Percentiles rank a stretch among this genome's conserved stretches.
Conservation (phyloP, 202 grass and related monocot species). For the Panicum virgatum region DNA sequence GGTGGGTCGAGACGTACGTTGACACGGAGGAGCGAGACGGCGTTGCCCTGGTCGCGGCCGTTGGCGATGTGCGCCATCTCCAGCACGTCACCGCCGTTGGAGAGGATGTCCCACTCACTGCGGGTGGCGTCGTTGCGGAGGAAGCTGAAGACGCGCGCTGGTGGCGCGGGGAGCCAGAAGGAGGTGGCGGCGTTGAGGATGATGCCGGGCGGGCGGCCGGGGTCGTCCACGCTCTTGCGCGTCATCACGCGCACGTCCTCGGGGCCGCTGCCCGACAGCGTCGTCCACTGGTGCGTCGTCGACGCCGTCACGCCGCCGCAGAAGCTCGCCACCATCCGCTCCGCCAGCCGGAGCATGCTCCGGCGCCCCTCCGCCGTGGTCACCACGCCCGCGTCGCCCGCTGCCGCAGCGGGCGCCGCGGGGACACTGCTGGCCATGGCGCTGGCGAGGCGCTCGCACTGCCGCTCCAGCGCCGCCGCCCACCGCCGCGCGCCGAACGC, state of each 20-base stretch:
- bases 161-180: slow-evolving; percentile 75
- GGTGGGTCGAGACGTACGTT: slow-evolving; percentile 49
- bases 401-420: background rate
- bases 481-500: slow-evolving; percentile 85
- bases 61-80: slow-evolving; percentile 95
- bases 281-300: slow-evolving; percentile 89
- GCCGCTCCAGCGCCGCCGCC: slow-evolving; percentile 66
- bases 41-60: slow-evolving; percentile 81
- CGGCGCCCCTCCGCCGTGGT: slow-evolving; percentile 69
- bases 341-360: slow-evolving; percentile 88
- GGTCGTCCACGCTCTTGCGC: slow-evolving; percentile 79
- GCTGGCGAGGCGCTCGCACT: slow-evolving; percentile 79
- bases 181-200: slow-evolving; percentile 90
- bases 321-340: slow-evolving; percentile 91
- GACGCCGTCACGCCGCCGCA: slow-evolving; percentile 83
- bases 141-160: slow-evolving; percentile 65
- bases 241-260: slow-evolving; percentile 91
- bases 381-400: slow-evolving; percentile 48
- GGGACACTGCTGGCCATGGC: slow-evolving; percentile 58
- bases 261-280: slow-evolving; percentile 68
- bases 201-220: slow-evolving; percentile 76
- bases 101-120: slow-evolving; percentile 93
- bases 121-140: slow-evolving; percentile 76
- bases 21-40: slow-evolving; percentile 83
- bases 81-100: slow-evolving; percentile 78